These are phyloP conservation scores for Eutrema heterophyllum DNA, from an alignment of 345 rosid species.

Conservation along the genomic window DNA sequence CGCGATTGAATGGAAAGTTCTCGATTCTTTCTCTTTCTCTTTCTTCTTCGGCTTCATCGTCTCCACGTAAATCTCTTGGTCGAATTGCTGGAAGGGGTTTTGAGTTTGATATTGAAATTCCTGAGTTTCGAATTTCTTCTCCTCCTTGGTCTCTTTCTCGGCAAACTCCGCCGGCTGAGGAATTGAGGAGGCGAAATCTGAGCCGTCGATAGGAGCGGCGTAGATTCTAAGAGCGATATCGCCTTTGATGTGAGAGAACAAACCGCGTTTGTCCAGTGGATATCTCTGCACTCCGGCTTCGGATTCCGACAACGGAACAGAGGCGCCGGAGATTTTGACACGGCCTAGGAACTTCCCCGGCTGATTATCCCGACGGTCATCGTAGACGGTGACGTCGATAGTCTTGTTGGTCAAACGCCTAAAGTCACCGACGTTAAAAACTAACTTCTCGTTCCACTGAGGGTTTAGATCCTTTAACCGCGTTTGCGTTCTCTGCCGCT, in stretches of 20 bases:
- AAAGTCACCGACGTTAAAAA: conserved; percentile 42
- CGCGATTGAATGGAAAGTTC: conserved; percentile 76
- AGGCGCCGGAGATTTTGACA: conserved; percentile 62
- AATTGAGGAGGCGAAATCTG: neutral
- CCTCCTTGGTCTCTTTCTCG: conserved; percentile 1
- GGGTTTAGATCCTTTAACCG: conserved; percentile 68
- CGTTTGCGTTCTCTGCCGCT: conserved; percentile 57
- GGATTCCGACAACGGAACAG: conserved; percentile 53
- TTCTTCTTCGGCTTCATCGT: conserved; percentile 50
- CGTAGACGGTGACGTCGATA: conserved; percentile 50
- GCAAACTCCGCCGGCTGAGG: neutral
- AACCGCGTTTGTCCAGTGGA: conserved; percentile 79
- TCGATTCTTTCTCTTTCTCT: conserved; percentile 60
- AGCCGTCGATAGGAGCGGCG: conserved; percentile 26
- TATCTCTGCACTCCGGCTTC: conserved; percentile 59
- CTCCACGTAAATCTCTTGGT: conserved; percentile 25
- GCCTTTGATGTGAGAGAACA: conserved; percentile 72
- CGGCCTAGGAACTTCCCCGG: conserved; percentile 73
- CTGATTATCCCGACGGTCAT: conserved; percentile 45
- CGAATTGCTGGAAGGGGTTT: conserved; percentile 2
- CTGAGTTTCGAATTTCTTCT: conserved; percentile 30
- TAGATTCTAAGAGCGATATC: conserved; percentile 60
- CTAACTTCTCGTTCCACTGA: conserved; percentile 64
- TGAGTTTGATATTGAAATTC: conserved; percentile 23
- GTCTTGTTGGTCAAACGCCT: conserved; percentile 44